Evolutionary conservation across 768 basidiomycete genomes (phyloP).

Genomic region (Naganishia onofrii): DNA sequence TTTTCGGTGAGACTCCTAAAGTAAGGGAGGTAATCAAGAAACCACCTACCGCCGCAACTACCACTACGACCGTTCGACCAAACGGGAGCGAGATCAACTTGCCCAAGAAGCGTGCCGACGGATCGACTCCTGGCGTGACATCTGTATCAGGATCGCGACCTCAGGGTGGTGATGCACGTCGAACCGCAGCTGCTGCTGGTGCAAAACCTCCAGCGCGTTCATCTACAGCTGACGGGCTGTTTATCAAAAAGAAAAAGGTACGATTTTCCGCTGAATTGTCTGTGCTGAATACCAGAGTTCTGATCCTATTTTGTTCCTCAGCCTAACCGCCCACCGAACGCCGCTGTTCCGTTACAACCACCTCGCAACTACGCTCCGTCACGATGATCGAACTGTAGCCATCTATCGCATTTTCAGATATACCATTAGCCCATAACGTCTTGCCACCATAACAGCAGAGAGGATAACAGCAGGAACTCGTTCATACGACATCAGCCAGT

Average conservation of each 20-base stretch:
- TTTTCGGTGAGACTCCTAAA: slow-evolving; percentile 6
- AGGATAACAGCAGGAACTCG: background rate
- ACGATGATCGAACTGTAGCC: slow-evolving; percentile 1
- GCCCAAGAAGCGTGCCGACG: slow-evolving; percentile 6
- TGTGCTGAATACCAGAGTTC: background rate
- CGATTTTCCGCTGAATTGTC: background rate
- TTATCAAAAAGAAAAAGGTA: slow-evolving; percentile 33
- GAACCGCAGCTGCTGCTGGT: background rate
- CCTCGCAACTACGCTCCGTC: background rate
- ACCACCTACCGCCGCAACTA: background rate
- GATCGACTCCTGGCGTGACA: background rate
- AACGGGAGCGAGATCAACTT: slow-evolving; percentile 6
- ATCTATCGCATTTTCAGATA: background rate
- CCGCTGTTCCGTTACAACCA: slow-evolving; percentile 1
- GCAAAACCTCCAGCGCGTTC: background rate
- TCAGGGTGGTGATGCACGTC: background rate
- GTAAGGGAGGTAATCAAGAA: background rate
- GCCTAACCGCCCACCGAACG: background rate
- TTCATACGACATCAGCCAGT: background rate
- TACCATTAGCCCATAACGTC: background rate
- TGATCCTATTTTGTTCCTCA: background rate
- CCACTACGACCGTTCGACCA: background rate
- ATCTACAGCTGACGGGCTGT: slow-evolving; percentile 25
- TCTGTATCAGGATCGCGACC: slow-evolving; percentile 9
- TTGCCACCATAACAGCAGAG: too few relatives aligned